Percentiles rank a stretch among this genome's conserved stretches.
Evolutionary conservation across 371 early-diverging fungal genomes (phyloP).

Genomic region (Circinella umbellata): DNA sequence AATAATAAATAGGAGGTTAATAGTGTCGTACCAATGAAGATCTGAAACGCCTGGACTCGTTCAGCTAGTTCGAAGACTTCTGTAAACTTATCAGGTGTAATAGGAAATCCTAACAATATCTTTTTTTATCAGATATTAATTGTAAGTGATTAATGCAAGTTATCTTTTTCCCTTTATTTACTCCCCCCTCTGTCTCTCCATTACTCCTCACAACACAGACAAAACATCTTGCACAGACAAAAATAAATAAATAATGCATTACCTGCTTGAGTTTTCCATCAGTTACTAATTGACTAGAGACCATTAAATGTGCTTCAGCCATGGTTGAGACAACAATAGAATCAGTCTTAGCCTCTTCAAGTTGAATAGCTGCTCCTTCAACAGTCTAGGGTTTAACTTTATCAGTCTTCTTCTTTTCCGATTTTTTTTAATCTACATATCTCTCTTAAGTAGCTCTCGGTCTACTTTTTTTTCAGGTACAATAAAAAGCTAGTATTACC

Average conservation of each 20-base stretch:
- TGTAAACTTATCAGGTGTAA: constrained; percentile 43
- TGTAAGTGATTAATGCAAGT: too few species aligned
- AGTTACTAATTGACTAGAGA: constrained; percentile 26
- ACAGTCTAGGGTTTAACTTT: constrained; percentile 26
- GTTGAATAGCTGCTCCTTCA: constrained; percentile 45
- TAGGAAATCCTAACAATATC: constrained; percentile 37
- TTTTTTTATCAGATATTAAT: not conserved
- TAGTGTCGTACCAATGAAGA: constrained; percentile 31
- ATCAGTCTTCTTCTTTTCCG: not conserved
- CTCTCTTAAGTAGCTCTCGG: not conserved
- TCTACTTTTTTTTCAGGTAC: too few species aligned
- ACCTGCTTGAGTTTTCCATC: constrained; percentile 38
- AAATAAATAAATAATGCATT: not conserved
- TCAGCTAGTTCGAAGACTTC: constrained; percentile 31
- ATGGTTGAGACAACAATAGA: constrained; percentile 53
- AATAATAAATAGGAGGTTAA: too few species aligned
- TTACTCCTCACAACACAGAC: too few species aligned
- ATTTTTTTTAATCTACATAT: not conserved
- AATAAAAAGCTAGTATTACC: constrained; percentile 22
- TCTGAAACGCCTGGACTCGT: constrained; percentile 32
- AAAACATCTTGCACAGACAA: too few species aligned
- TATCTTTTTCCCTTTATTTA: too few species aligned
- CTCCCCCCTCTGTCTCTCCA: too few species aligned
- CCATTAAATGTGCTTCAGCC: constrained; percentile 46
- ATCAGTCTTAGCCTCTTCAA: constrained; percentile 33